Base-by-base conservation (phyloP, 202 grass and related monocot genomes). In the Carex sylvatica region DNA sequence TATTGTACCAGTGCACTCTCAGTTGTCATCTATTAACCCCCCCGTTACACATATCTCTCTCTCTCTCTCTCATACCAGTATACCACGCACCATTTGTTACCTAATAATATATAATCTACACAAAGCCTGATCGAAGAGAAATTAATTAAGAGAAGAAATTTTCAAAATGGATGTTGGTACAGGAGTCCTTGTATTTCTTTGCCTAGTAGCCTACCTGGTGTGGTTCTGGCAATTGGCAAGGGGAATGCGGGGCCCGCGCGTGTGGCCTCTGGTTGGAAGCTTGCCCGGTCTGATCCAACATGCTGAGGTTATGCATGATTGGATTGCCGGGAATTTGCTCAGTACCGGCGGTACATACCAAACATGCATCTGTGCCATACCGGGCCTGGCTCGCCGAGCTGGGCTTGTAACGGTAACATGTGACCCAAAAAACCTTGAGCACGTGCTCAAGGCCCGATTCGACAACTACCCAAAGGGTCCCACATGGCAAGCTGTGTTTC, bases 381-480 rank as follows among this genome's bases (percentile, higher is more conserved):
- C 95, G 0, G 90, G 88, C 0, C 73, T 93, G 15, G 95, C 95
- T 13, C 88, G 88, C 7, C 85, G 92, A 3, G 90, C 90, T 47
- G 95, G 92, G 13, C 85, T 97, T 28, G 90, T 97, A 2, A 97
- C 95, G 0, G 95, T 97, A 1, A 97, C 95, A 1, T 93, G 92
- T 82, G 95, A 94, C 12, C 95, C 95, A 0, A 79, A 85, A 13
- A 97, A 97, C 92, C 95, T 97, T 58, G 95, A 97, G 87, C 90
- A 97, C 85, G 92, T 97, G 52, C 92, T 97, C 74, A 93, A 88
- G 87, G 61, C 90, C 0, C 92, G 90, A 22, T 97, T 97, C 87
- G 92, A 97, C 82, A 97, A 97, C 92, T 97, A 94, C 90, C 95
- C 95, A 47, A 97, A 97, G 95, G 95, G 95, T 3, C 94, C 94